These are phyloP conservation scores for Aspergillus incahuasiensis DNA, from an alignment of 495 filamentous ascomycete species.

Conservation along the genomic window DNA sequence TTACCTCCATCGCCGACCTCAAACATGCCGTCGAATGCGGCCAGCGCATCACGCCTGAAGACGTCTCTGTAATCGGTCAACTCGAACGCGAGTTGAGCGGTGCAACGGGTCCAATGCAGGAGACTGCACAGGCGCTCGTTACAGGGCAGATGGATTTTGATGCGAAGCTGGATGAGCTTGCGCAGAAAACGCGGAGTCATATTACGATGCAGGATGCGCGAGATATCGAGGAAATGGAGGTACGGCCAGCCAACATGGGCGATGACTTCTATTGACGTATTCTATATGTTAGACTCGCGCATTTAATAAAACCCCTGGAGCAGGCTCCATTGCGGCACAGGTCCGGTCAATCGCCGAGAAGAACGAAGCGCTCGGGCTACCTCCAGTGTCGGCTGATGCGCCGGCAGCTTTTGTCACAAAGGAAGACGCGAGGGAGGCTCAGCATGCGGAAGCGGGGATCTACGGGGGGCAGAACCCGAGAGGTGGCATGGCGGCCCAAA, in stretches of 20 bases:
- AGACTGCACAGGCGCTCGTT: constrained; percentile 21
- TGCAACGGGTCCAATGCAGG: constrained; percentile 49
- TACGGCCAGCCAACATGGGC: neutral
- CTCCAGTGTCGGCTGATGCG: constrained; percentile 18
- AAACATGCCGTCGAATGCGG: constrained; percentile 32
- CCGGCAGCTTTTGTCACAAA: constrained; percentile 31
- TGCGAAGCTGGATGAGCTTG: constrained; percentile 29
- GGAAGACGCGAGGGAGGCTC: constrained; percentile 32
- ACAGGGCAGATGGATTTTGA: constrained; percentile 39
- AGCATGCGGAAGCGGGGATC: constrained; percentile 27
- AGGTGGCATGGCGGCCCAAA: neutral
- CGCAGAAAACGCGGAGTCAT: constrained; percentile 28
- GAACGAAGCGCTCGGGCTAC: constrained; percentile 29
- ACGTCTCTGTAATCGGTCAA: constrained; percentile 34
- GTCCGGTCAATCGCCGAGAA: constrained; percentile 34
- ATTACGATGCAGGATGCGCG: constrained; percentile 33
- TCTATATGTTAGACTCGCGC: constrained; percentile 26
- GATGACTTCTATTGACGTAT: neutral
- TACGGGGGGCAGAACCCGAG: constrained; percentile 23
- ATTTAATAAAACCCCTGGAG: constrained; percentile 30
- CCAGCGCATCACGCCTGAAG: constrained; percentile 31
- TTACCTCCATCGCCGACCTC: constrained; percentile 18
- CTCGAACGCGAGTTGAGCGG: constrained; percentile 36
- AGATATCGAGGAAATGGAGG: constrained; percentile 20
- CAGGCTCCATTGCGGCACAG: constrained; percentile 29